Evolutionary conservation across 805 yeast genomes (phyloP).

Genomic region (Sporopachydermia quercuum): DNA sequence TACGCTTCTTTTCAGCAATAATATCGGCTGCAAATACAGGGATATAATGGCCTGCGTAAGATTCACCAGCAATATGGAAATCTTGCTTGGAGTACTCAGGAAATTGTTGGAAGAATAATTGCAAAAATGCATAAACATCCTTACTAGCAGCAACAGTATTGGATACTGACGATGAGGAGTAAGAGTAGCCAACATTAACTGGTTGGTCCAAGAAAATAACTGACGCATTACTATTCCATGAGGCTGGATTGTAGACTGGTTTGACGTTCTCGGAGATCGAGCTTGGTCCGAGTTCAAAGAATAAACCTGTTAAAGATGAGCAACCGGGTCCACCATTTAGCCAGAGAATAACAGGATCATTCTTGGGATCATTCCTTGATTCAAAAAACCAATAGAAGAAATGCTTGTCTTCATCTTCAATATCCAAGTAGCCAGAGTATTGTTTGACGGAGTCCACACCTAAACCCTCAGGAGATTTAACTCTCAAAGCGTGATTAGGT

Average conservation of each 20-base stretch:
- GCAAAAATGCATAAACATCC: constrained; percentile 69
- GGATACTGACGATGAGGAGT: constrained; percentile 47
- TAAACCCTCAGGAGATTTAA: constrained; percentile 48
- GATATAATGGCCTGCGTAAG: constrained; percentile 82
- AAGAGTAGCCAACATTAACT: constrained; percentile 70
- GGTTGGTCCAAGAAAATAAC: constrained; percentile 84
- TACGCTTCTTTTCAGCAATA: constrained; percentile 43
- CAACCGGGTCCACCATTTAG: constrained; percentile 94
- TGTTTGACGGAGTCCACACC: constrained; percentile 77
- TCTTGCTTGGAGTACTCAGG: constrained; percentile 34
- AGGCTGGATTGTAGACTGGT: constrained; percentile 56
- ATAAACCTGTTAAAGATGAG: constrained; percentile 74
- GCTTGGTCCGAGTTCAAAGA: constrained; percentile 79
- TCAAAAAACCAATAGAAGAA: constrained; percentile 78
- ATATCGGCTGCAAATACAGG: constrained; percentile 84
- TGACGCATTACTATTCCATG: constrained; percentile 79
- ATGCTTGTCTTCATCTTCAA: constrained; percentile 73
- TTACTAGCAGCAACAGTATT: constrained; percentile 72
- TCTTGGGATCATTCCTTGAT: constrained; percentile 75
- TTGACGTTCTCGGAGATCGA: constrained; percentile 42
- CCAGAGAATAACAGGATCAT: constrained; percentile 80
- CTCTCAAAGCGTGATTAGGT: constrained; percentile 43
- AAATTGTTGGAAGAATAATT: constrained; percentile 66
- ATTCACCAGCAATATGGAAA: constrained; percentile 84
- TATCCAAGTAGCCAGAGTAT: constrained; percentile 75